phyloP scores from a whole-genome alignment of 345 rosid genomes.

The Populus pruinosa region DNA sequence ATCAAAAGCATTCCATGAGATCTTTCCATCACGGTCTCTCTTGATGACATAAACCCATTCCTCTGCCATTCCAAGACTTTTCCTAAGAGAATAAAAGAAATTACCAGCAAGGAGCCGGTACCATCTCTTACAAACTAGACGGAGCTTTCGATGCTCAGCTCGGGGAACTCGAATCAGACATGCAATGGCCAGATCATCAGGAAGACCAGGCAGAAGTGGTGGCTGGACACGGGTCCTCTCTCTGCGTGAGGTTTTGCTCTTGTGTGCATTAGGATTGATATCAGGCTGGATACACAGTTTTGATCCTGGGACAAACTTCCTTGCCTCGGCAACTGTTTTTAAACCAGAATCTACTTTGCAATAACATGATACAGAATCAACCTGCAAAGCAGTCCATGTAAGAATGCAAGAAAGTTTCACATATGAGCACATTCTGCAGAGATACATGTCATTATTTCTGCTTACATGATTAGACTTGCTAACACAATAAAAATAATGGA shows the following conservation, averaged over 20 bases:
- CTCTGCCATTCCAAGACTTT: constrained; percentile 76
- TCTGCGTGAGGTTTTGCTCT: constrained; percentile 58
- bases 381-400: constrained; percentile 47
- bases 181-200: constrained; percentile 92
- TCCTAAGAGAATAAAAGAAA: constrained; percentile 75
- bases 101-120: constrained; percentile 65
- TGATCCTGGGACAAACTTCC: constrained; percentile 93
- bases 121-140: constrained; percentile 89
- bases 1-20: constrained; percentile 91
- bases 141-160: constrained; percentile 76
- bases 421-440: background rate
- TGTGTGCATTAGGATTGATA: constrained; percentile 89
- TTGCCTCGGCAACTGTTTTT: constrained; percentile 86
- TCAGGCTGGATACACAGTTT: constrained; percentile 95
- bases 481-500: background rate
- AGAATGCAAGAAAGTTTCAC: background rate
- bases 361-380: constrained; percentile 92
- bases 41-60: constrained; percentile 96
- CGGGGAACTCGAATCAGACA: constrained; percentile 93
- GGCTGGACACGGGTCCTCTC: constrained; percentile 78
- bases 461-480: background rate
- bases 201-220: constrained; percentile 89
- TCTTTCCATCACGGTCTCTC: constrained; percentile 85
- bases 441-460: background rate
- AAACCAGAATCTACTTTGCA: constrained; percentile 91